Evolutionary conservation across 164 flowering plant genomes (phyloP), one percentile per base, ranked within the genome.

Genomic region (Magnolia kwangsiensis): DNA sequence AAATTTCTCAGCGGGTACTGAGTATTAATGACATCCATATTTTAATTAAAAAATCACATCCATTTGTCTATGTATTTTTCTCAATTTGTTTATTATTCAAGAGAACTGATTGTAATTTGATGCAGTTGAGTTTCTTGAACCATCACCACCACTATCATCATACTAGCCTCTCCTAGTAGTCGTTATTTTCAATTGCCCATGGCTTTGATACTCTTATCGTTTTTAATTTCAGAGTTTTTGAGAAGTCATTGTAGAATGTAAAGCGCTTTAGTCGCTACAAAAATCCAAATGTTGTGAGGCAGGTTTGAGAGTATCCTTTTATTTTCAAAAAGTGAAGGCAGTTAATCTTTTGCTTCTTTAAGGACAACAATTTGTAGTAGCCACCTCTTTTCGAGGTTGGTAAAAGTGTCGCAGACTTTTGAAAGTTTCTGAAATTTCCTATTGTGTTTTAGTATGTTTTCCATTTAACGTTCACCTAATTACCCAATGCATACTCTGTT

Each of bases 201-300:
- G 61, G 61, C 61, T 37, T 2, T 67, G n/a, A 67, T 24, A 4
- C 18, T 24, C 7, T 13, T 1, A 18, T 16, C 5, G 6, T 5
- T 23, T 27, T 75, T 70, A 9, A 76, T 77, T 80, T 27, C 89
- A 93, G 98, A 77, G 99, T 96, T 18, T 96, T 96, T 85, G 98
- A 96, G 82, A 96, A 94, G 86, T 96, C 99, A 20, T 83, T 88
- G 85, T 98, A 94, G 84, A 94, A 96, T 86, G 99, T 96, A 78
- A 94, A 94, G 86, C 95, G 98, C 69, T 96, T 96, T 76, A 96
- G 99, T 86, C 92, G 99, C n/a, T 96, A 94, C 76, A 92, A 90
- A 77, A 92, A 96, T 79, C 93, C 97, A 50, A 98, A 96, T 84
- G 95, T 98, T 71, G 97, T 96, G 70, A 83, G 92, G 82, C 99